A percentile compares a stretch with the other conserved stretches of the same genome.
phyloP scores from a whole-genome alignment of 2,329 filamentous ascomycete genomes.

The Macrophomina tecta region DNA sequence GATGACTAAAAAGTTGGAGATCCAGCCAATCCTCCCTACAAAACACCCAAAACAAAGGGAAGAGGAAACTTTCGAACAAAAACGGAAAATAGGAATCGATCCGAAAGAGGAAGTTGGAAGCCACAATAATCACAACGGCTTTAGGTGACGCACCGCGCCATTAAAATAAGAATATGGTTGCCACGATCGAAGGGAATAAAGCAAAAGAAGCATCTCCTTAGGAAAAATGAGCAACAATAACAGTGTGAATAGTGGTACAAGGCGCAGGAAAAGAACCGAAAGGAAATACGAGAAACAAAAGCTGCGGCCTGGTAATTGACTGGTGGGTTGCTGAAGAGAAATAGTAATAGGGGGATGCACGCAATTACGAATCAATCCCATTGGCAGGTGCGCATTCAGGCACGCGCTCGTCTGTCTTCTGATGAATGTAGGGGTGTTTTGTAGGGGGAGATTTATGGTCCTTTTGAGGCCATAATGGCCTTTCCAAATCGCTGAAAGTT shows the following conservation, averaged over 20 bases:
- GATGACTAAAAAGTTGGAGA: slow-evolving; percentile 9
- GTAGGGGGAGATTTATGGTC: neutral
- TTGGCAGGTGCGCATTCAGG: neutral
- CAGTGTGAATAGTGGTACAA: slow-evolving; percentile 21
- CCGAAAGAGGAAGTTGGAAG: slow-evolving; percentile 10
- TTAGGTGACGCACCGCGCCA: slow-evolving; percentile 18
- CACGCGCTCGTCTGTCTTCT: neutral
- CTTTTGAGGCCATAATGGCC: slow-evolving; percentile 14
- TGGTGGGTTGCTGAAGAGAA: neutral
- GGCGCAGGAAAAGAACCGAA: slow-evolving; percentile 18
- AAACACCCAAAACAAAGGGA: slow-evolving; percentile 10
- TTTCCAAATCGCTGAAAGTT: slow-evolving; percentile 14
- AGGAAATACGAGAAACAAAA: slow-evolving; percentile 1
- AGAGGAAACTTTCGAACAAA: neutral
- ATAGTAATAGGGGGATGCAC: neutral
- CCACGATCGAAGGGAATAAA: neutral
- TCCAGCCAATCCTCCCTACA: slow-evolving; percentile 21
- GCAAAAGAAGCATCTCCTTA: neutral
- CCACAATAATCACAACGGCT: neutral
- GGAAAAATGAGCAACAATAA: slow-evolving; percentile 4
- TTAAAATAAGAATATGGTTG: slow-evolving; percentile 16
- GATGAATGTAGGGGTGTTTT: slow-evolving; percentile 24
- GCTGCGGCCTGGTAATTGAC: slow-evolving; percentile 17
- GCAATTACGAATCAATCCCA: neutral
- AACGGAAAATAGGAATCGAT: neutral